phyloP scores from a whole-genome alignment of 257 asterid species.

The Buddleja alternifolia region DNA sequence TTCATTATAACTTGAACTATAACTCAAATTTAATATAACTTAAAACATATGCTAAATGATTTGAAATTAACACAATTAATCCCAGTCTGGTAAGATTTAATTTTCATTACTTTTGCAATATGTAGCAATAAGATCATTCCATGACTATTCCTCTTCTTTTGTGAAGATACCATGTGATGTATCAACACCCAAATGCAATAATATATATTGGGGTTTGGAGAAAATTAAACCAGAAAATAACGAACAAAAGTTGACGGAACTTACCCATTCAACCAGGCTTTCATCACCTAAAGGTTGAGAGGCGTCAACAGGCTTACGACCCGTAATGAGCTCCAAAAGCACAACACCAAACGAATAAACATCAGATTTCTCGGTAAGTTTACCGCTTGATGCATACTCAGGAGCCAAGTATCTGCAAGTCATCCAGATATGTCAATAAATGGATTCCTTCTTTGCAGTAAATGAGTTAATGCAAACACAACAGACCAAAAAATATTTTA shows the following conservation, averaged over 20 bases:
- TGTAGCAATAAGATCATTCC: too few relatives aligned
- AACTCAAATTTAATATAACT: too few relatives aligned
- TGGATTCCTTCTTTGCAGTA: background rate
- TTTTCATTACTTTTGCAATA: too few relatives aligned
- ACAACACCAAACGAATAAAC: constrained; percentile 85
- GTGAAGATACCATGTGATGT: background rate
- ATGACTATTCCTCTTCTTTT: background rate
- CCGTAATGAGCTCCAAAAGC: constrained; percentile 87
- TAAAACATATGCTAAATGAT: too few relatives aligned
- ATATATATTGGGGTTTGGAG: background rate
- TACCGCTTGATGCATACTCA: constrained; percentile 87
- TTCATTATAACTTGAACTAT: too few relatives aligned
- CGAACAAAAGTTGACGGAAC: constrained; percentile 24
- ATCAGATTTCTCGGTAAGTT: constrained; percentile 86
- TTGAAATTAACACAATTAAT: too few relatives aligned
- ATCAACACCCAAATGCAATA: background rate
- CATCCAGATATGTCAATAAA: constrained; percentile 30
- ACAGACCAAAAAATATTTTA: background rate
- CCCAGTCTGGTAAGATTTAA: too few relatives aligned
- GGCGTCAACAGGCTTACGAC: constrained; percentile 83
- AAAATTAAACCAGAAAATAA: constrained; percentile 24
- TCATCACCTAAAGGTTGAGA: constrained; percentile 89
- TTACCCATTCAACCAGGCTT: constrained; percentile 90
- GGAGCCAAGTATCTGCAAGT: constrained; percentile 85
- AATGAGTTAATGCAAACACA: constrained; percentile 8